Evolutionary conservation across 1,284 basidiomycete species (phyloP), one percentile per base, ranked within the genome.

Genomic region (Thecaphora frezii): DNA sequence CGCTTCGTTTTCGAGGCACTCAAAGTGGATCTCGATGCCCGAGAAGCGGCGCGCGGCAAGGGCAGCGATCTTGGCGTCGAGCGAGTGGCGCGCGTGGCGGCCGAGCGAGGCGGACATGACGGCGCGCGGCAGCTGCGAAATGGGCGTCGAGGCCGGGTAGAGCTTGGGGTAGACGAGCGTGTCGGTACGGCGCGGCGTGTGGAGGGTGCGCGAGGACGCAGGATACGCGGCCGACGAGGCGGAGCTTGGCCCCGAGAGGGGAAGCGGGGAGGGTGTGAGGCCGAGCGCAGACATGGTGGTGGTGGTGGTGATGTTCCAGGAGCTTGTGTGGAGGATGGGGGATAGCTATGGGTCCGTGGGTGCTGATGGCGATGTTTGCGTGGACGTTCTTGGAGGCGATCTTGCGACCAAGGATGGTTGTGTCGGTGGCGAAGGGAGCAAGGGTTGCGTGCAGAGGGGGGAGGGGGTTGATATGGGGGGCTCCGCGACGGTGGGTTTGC

Each of bases 21-120:
- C 64, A 7, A 46, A 44, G 38, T 62, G 62, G n/a, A 66, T 37
- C 42, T 66, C 59, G n/a, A 66, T 47, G 7, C 44, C 55, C 1
- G 53, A 13, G 5, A 55, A 36, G 3, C 55, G 55, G 0, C 49
- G 49, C 1, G 38, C 9, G 2, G 49, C 44, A n/a, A 47, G 43
- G 9, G 55, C 42, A 25, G 37, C 23, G 33, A 62, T 37, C 30
- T 66, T 66, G 49, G 41, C 14, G 3, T 54, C 46, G 10, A 60
- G 48, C 5, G n/a, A 8, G 36, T 65, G 58, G 5, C 24, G n/a
- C 1, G 45, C 30, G 37, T 58, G 52, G 24, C 57, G 53, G 22
- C 58, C 64, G 2, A 66, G 37, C 0, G 48, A 51, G 23, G 30
- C 8, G n/a, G 46, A 39, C 46, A 48, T 48, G n/a, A 48, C 18